phyloP scores from a whole-genome alignment of 441 rosid genomes.

The Arabidopsis lyrata region DNA sequence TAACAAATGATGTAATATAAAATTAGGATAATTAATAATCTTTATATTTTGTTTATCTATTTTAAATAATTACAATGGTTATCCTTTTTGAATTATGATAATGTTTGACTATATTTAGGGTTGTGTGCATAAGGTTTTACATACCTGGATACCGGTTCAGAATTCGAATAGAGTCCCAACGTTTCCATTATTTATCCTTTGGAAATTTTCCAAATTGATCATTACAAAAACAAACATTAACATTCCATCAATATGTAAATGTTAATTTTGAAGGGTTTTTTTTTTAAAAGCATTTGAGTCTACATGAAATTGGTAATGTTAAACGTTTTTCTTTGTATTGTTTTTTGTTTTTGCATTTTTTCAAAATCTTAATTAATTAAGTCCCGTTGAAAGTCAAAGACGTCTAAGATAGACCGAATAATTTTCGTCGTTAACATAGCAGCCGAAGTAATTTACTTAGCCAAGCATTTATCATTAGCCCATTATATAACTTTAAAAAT shows the following conservation, averaged over 20 bases:
- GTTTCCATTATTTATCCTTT: too few relatives aligned
- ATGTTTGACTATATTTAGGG: not conserved
- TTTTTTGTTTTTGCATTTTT: too few relatives aligned
- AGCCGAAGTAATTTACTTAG: not conserved
- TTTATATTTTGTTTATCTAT: too few relatives aligned
- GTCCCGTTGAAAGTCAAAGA: too few relatives aligned
- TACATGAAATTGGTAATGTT: too few relatives aligned
- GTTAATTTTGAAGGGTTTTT: not conserved
- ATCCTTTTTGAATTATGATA: not conserved
- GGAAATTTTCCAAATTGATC: too few relatives aligned
- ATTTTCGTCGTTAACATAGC: not conserved
- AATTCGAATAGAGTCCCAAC: not conserved
- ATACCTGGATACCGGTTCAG: not conserved
- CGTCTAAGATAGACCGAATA: too few relatives aligned
- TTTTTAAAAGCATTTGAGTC: too few relatives aligned
- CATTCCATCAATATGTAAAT: not conserved
- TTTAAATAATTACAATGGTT: not conserved
- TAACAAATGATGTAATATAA: not conserved
- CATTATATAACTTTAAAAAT: not conserved
- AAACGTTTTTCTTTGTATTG: too few relatives aligned
- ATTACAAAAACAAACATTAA: not conserved
- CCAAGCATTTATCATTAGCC: not conserved
- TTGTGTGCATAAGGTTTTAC: not conserved
- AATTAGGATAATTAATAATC: not conserved
- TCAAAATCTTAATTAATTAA: too few relatives aligned